phyloP scores from a whole-genome alignment of 179 eudicot genomes.

The Drosera spatulata region DNA sequence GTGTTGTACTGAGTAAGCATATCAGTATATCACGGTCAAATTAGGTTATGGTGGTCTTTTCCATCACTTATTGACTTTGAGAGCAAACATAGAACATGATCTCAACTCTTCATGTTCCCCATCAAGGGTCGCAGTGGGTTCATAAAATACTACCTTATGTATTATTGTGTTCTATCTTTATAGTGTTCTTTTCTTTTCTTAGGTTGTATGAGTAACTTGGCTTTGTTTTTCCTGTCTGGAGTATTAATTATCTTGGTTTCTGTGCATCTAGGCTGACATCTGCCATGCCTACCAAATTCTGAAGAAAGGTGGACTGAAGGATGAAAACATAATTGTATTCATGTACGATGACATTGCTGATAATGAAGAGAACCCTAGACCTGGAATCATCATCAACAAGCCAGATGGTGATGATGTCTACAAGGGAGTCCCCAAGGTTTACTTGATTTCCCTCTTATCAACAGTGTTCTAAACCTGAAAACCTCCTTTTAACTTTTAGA shows the following conservation, averaged over 20 bases:
- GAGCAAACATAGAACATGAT: no score
- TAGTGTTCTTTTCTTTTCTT: no score
- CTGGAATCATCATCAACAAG: conserved; percentile 66
- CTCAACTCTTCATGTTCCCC: no score
- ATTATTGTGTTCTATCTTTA: no score
- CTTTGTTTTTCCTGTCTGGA: no score
- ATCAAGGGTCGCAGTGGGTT: no score
- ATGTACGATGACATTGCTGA: conserved; percentile 20
- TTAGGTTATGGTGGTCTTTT: no score
- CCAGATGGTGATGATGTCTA: conserved; percentile 79
- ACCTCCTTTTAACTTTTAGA: background rate
- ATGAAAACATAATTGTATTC: conserved; percentile 77
- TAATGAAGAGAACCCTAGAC: conserved; percentile 63
- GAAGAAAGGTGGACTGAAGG: conserved; percentile 83
- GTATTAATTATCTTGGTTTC: conserved; percentile 2
- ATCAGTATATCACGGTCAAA: no score
- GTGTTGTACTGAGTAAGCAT: no score
- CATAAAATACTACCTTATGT: no score
- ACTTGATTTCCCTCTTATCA: conserved; percentile 3
- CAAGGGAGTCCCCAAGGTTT: conserved; percentile 83
- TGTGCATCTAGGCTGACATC: conserved; percentile 56
- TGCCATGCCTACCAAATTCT: conserved; percentile 92
- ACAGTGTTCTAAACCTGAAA: background rate
- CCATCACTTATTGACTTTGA: no score
- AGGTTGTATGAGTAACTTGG: no score